A percentile compares a stretch with the other conserved stretches of the same genome.
phyloP scores from a whole-genome alignment of 805 yeast genomes.

The Lipomyces japonicus region DNA sequence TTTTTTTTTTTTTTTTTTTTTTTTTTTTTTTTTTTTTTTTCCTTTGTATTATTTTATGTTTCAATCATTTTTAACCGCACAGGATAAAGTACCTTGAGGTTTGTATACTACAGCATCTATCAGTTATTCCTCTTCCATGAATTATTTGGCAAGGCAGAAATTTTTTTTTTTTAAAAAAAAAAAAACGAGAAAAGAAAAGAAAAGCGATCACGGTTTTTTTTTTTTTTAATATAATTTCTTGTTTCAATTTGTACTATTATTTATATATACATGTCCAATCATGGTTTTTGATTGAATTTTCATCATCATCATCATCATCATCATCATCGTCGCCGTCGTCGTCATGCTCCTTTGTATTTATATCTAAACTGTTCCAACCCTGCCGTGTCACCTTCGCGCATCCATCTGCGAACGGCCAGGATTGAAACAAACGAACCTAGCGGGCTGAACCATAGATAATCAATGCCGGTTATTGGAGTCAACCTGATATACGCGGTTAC shows the following conservation, averaged over 20 bases:
- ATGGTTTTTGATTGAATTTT: not conserved
- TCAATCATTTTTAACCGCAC: not conserved
- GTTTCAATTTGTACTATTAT: not conserved
- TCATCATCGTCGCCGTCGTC: too few species aligned
- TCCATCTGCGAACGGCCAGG: conserved; percentile 20
- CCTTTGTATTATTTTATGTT: not conserved
- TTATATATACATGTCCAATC: not conserved
- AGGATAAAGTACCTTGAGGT: not conserved
- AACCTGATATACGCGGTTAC: conserved; percentile 13
- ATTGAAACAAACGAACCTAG: conserved; percentile 9
- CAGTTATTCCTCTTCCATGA: not conserved
- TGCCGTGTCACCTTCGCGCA: conserved; percentile 25
- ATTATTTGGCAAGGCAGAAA: not conserved
- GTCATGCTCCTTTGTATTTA: conserved; percentile 28
- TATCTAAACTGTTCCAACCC: conserved; percentile 24
- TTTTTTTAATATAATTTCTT: not conserved
- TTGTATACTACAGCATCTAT: not conserved
- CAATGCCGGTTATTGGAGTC: conserved; percentile 20
- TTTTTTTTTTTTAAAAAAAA: conserved; percentile 1
- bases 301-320: not conserved
- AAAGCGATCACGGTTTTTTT: conserved; percentile 4
- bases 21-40: not conserved
- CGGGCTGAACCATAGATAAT: conserved; percentile 25
- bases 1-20: conserved; percentile 3
- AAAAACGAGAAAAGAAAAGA: too few species aligned